phyloP scores from a whole-genome alignment of 2,329 filamentous ascomycete genomes.

The Cladosporium cucumerinum region DNA sequence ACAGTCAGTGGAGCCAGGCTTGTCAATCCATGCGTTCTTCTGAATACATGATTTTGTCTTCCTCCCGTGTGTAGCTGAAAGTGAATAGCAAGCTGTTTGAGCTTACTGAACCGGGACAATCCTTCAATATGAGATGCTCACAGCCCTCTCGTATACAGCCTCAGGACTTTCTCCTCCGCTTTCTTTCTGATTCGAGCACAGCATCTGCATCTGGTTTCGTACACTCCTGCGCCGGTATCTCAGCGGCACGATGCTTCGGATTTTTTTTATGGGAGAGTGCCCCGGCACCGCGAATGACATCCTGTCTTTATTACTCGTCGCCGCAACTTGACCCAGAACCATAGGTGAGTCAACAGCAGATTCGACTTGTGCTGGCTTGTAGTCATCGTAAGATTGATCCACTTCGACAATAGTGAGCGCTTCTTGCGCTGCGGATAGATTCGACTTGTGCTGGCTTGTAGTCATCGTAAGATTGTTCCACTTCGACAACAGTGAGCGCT shows the following conservation, averaged over 20 bases:
- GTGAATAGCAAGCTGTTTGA: not conserved
- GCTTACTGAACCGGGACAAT: not conserved
- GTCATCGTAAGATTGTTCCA: not conserved
- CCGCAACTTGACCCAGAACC: not conserved
- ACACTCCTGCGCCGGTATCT: not conserved
- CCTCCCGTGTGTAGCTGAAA: not conserved
- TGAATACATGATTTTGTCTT: not conserved
- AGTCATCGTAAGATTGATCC: not conserved
- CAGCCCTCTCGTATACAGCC: not conserved
- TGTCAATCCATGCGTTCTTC: not conserved
- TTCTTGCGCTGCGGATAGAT: not conserved
- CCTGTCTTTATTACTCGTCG: not conserved
- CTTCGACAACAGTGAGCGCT: not conserved
- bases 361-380: not conserved
- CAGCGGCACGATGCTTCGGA: not conserved
- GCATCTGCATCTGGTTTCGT: not conserved
- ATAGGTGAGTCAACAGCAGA: not conserved
- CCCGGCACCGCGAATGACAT: not conserved
- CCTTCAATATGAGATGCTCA: not conserved
- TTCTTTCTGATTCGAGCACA: not conserved
- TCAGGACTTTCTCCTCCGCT: not conserved
- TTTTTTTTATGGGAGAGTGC: not conserved
- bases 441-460: not conserved
- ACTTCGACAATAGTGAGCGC: not conserved
- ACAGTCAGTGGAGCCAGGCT: not conserved